Evolutionary conservation across 768 basidiomycete genomes (phyloP), one percentile per base, ranked within the genome.

Genomic region (Russula lepida): DNA sequence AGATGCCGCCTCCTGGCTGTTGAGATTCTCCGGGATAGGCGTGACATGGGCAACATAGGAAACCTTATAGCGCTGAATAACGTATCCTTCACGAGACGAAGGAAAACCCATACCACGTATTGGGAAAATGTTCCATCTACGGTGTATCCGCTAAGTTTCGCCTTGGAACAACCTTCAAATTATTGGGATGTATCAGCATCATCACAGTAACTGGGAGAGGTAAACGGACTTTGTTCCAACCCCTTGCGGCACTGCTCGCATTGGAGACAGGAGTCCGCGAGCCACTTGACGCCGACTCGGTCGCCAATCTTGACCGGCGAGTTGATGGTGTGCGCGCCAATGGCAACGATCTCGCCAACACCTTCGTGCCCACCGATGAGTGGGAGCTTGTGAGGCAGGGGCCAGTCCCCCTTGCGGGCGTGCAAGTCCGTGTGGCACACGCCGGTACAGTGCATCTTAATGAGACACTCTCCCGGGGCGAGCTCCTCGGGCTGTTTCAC

Each of bases 361-460:
- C 91, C 92, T 73, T 74, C 73, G 69, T 93, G 92, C 0, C 92
- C 89, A 17, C 89, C 89, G 59, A 92, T 81, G 51, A 91, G 81
- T 0, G 86, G 87, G 1, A 77, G 76, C 55, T 76, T 81, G 35
- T 82, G 77, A n/a, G 78, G 72, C 11, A 89, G 59, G 0, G 92
- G 92, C 93, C 93, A 94, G 69, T 94, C 92, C 47, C 81, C 83
- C 41, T 80, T 72, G 39, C 81, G 81, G 28, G 85, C 85, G 67
- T 92, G 91, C 15, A 90, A 78, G 68, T 92, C 91, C 3, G 87
- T 89, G 69, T 92, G 89, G 74, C 91, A 92, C n/a, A 92, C 89
- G 58, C 90, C 90, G 6, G 86, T 84, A 74, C 82, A 85, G 37
- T 79, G 77, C 69, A 92, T 77, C 72, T 88, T 85, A 71, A 92